Base-by-base conservation (phyloP, 345 rosid species). In the Hibiscus trionum region DNA sequence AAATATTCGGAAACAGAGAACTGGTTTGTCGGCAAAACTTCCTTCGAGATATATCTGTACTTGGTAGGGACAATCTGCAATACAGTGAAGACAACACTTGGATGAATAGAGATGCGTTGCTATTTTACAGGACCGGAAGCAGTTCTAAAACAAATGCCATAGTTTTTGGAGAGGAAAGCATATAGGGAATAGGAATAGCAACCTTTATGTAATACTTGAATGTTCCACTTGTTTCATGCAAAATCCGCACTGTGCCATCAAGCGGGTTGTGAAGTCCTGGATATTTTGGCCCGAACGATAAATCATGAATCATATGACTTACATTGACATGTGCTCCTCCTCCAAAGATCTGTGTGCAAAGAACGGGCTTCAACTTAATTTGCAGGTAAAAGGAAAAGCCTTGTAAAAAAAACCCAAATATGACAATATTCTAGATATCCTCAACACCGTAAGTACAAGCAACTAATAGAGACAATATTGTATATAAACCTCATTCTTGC, bases 171-270 rank as follows among this genome's bases (percentile, higher is more conserved):
- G 5, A 67, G 74, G 5, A 58, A 67, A 17, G 61, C 19, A 15
- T 50, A 16, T 0, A 42, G 6, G 0, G 29, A 60, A 16, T 0
- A 42, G 6, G 0, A 35, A 60, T 52, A 72, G 80, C 61, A 74
- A 90, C 99, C 98, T 96, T 96, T 58, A 96, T 93, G 82, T 88
- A 96, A 80, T 96, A 93, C 77, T 96, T 93, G 87, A 96, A 96
- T 72, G 90, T 87, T 82, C 99, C 98, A 77, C 96, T 96, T 53
- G 91, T 68, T 14, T 82, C 86, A 64, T 81, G 97, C 77, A 93
- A 84, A 71, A 85, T 80, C 71, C 98, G 84, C 44, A 14, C 75
- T 1, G 97, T 96, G 62, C 79, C 98, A 77, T 96, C 98, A 65
- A 96, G 91, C 33, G 99, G 99, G 75, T 96, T 96, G 86, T 91